A percentile compares a stretch with the other conserved stretches of the same genome.
These are phyloP conservation scores for Erodium moschatum DNA, from an alignment of 441 rosid species.

Conservation along the genomic window DNA sequence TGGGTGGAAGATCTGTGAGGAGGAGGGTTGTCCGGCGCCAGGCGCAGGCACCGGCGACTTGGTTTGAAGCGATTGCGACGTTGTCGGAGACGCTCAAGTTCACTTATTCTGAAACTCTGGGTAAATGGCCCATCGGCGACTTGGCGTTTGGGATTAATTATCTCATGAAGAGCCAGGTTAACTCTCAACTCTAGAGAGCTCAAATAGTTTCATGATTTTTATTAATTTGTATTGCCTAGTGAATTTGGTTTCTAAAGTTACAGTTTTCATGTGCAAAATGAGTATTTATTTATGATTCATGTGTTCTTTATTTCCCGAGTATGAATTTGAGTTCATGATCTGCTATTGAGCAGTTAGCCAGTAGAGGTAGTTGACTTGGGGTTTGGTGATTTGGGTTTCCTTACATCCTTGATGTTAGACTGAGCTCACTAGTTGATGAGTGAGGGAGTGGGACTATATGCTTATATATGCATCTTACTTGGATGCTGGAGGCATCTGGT, in stretches of 20 bases:
- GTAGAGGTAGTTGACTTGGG: not conserved
- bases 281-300: not conserved
- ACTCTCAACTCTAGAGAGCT: not conserved
- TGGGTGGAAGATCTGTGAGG: constrained; percentile 47
- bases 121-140: constrained; percentile 95
- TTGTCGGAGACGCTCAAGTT: constrained; percentile 77
- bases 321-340: not conserved
- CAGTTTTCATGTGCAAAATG: not conserved
- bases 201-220: not conserved
- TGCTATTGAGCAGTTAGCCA: not conserved
- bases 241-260: not conserved
- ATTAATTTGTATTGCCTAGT: too few species aligned
- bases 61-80: constrained; percentile 75
- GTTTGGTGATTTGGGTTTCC: not conserved
- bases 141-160: constrained; percentile 91
- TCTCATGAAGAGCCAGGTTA: constrained; percentile 78
- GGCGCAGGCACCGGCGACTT: constrained; percentile 86
- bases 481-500: too few species aligned
- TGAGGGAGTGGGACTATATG: not conserved
- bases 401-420: not conserved
- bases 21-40: constrained; percentile 60
- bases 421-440: not conserved
- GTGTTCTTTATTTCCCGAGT: not conserved
- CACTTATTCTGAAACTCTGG: constrained; percentile 85
- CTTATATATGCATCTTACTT: too few species aligned